Evolutionary conservation across 2,329 filamentous ascomycete species (phyloP).

Genomic region (Aphanocladium album): DNA sequence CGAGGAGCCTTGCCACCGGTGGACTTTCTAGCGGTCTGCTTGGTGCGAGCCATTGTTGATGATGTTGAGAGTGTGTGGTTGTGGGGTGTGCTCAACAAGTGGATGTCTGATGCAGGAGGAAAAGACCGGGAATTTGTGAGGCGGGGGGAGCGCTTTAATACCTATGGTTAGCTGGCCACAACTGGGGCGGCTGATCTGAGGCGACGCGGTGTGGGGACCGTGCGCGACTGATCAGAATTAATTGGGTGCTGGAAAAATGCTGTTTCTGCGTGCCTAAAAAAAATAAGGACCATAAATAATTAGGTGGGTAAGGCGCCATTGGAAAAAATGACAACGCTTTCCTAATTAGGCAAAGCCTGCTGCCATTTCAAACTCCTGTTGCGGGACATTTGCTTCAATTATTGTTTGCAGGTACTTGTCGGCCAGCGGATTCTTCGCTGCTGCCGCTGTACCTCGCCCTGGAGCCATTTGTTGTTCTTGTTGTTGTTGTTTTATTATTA

Average conservation of each 20-base stretch:
- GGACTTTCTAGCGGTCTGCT: constrained; percentile 69
- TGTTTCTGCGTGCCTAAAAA: constrained; percentile 10
- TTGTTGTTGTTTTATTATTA: not conserved
- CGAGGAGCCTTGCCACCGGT: constrained; percentile 73
- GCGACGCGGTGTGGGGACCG: constrained; percentile 12
- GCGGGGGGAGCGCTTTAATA: constrained; percentile 44
- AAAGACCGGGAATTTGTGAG: constrained; percentile 31
- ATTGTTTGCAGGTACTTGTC: not conserved
- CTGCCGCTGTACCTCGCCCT: not conserved
- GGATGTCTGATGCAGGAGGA: constrained; percentile 39
- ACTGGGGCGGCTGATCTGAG: constrained; percentile 35
- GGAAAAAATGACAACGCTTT: constrained; percentile 10
- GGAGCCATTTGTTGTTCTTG: not conserved
- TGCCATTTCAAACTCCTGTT: not conserved
- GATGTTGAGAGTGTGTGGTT: constrained; percentile 26
- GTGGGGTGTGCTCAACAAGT: constrained; percentile 27
- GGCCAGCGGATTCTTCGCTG: not conserved
- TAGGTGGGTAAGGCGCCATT: not conserved
- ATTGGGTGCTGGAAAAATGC: constrained; percentile 10
- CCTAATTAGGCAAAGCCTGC: constrained; percentile 4
- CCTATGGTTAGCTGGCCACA: constrained; percentile 25
- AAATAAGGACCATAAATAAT: not conserved
- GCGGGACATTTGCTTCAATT: not conserved
- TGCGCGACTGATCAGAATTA: constrained; percentile 11
- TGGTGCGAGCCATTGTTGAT: constrained; percentile 57